Evolutionary conservation across 2,329 filamentous ascomycete genomes (phyloP), one percentile per base, ranked within the genome.

Genomic region (Ophiosphaerella korrae): DNA sequence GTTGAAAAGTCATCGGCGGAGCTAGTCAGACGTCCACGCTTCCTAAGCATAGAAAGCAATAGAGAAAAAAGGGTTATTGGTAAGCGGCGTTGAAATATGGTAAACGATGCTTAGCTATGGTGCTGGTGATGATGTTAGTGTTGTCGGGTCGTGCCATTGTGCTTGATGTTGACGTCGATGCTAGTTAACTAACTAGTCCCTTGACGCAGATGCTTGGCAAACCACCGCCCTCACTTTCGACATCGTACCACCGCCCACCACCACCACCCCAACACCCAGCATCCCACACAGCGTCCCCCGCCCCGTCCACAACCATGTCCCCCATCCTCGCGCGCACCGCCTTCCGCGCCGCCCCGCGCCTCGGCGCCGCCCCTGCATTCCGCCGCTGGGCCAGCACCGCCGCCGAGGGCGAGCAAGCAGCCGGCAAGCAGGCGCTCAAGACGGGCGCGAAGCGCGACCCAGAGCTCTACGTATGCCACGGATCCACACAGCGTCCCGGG

Each of bases 401-500:
- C 35, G 71, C 73, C 57, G 74, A 72, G 57, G 72, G 77, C 42
- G 77, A 80, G 58, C 77, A 81, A 62, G 73, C 77, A 52, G 67
- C 65, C 58, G 73, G 74, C 71, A 77, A 75, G 66, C 64, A 75
- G 57, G 75, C 74, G 62, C 76, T 89, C 68, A 81, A 84, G 71
- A 80, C 84, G 72, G 87, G 82, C 64, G 84, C 86, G 49, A 86
- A 84, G 79, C 80, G 80, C 73, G 87, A 90, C 74, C 88, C 88
- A 52, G 88, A 90, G 79, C 86, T 90, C 72, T 89, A 88, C 74
- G 87, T 90, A 84, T 63, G 84, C 55, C 13, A 14, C 44, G 14
- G 39, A 35, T 32, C 11, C 16, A 23, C 32, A 23, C 21, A n/a
- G n/a, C 60, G 7, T 21, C 7, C 13, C 23, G 4, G 29, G 11